These are phyloP conservation scores for Asterella californica DNA, from an alignment of 225 moss, liverwort and hornwort genomes.

Conservation along the genomic window DNA sequence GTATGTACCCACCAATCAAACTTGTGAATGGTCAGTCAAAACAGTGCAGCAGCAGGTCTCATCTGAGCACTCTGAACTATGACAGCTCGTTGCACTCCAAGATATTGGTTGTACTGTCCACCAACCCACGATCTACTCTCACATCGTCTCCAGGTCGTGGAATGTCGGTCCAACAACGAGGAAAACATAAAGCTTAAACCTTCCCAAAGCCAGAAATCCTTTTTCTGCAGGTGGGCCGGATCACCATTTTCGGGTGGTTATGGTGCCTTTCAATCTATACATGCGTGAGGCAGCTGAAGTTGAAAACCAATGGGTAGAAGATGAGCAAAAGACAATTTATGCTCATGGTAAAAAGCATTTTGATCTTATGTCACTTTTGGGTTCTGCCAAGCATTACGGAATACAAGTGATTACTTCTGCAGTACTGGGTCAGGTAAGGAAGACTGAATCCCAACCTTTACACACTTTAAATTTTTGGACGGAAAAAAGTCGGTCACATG, in stretches of 20 bases:
- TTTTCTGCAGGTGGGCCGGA: slow-evolving; percentile 51
- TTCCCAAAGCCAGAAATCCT: background rate
- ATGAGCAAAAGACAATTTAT: slow-evolving; percentile 27
- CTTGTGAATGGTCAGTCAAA: background rate
- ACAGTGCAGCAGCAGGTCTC: background rate
- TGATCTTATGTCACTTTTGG: slow-evolving; percentile 43
- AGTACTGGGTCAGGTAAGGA: slow-evolving; percentile 34
- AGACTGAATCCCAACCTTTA: background rate
- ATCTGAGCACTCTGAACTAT: background rate
- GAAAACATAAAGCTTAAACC: too few species aligned
- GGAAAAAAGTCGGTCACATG: too few species aligned
- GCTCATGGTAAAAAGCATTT: slow-evolving; percentile 11
- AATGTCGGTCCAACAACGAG: too few species aligned
- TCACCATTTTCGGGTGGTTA: slow-evolving; percentile 64
- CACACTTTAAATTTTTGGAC: too few species aligned
- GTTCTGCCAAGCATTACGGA: slow-evolving; percentile 49
- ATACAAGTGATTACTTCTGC: slow-evolving; percentile 59
- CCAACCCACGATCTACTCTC: background rate
- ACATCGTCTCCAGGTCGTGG: background rate
- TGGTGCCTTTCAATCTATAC: slow-evolving; percentile 64
- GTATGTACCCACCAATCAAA: slow-evolving; percentile 20
- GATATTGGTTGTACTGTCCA: too few species aligned
- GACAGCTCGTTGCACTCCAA: background rate
- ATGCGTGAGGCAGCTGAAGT: slow-evolving; percentile 52
- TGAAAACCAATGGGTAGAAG: slow-evolving; percentile 50